phyloP scores from a whole-genome alignment of 352 stramenopile genomes.

The Phytophthora sp. region DNA sequence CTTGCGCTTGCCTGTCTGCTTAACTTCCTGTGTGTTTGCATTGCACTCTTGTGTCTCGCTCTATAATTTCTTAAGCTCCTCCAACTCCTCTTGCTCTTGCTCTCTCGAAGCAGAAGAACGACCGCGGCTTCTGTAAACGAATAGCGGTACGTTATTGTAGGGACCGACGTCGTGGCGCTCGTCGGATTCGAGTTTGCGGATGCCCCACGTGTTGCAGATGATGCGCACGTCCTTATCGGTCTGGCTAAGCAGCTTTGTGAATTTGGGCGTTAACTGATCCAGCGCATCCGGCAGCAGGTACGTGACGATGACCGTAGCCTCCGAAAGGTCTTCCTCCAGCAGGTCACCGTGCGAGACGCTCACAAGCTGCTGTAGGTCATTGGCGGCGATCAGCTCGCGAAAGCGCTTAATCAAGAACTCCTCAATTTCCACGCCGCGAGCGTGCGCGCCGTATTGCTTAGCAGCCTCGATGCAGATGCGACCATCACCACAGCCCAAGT shows the following conservation, averaged over 20 bases:
- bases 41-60: slow-evolving; percentile 1
- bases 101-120: not conserved
- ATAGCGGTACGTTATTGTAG: slow-evolving; percentile 57
- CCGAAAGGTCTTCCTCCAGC: slow-evolving; percentile 53
- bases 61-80: slow-evolving; percentile 16
- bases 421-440: slow-evolving; percentile 65
- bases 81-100: slow-evolving; percentile 1
- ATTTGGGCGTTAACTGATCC: slow-evolving; percentile 45
- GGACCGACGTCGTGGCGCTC: slow-evolving; percentile 45
- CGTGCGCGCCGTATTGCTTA: slow-evolving; percentile 44
- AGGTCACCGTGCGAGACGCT: slow-evolving; percentile 57
- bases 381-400: slow-evolving; percentile 36
- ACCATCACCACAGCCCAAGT: slow-evolving; percentile 65
- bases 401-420: slow-evolving; percentile 59
- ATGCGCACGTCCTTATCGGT: slow-evolving; percentile 49
- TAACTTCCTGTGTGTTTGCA: not conserved
- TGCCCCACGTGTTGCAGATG: slow-evolving; percentile 73
- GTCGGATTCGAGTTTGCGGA: slow-evolving; percentile 38
- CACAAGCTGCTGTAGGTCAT: slow-evolving; percentile 51
- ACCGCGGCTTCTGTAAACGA: slow-evolving; percentile 49
- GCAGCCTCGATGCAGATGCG: slow-evolving; percentile 66
- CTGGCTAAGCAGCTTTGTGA: slow-evolving; percentile 42
- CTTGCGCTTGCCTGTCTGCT: not conserved
- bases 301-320: slow-evolving; percentile 63
- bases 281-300: slow-evolving; percentile 65